These are phyloP conservation scores for Saccharomycopsis selenospora DNA, from an alignment of 805 yeast genomes.

Conservation along the genomic window DNA sequence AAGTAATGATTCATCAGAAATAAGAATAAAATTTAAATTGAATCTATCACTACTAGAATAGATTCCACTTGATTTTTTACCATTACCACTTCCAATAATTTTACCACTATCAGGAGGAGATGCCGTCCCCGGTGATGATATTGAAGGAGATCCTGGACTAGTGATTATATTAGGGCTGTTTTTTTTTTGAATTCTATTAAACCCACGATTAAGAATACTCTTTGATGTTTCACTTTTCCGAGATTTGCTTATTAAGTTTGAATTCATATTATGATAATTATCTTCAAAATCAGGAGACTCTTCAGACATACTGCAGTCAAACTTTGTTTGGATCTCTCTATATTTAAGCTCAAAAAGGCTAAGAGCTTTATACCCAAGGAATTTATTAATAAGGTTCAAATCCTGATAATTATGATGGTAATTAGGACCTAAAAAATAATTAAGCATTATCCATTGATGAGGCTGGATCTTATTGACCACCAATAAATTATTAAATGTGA, in stretches of 20 bases:
- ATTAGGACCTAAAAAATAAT: conserved; percentile 41
- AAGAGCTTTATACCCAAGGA: conserved; percentile 34
- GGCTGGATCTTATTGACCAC: conserved; percentile 33
- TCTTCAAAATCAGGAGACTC: conserved; percentile 10
- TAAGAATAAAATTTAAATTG: conserved; percentile 13
- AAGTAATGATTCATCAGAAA: conserved; percentile 19
- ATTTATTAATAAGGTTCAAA: conserved; percentile 30
- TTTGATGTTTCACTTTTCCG: conserved; percentile 8
- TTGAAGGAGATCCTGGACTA: background rate
- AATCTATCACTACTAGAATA: background rate
- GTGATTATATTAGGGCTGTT: background rate
- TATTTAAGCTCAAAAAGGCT: conserved; percentile 32
- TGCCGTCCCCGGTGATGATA: background rate
- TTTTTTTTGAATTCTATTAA: conserved; percentile 14
- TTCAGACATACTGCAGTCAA: conserved; percentile 16
- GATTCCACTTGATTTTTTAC: too few species aligned
- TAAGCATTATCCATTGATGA: conserved; percentile 45
- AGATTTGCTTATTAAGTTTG: conserved; percentile 21
- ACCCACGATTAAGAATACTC: conserved; percentile 11
- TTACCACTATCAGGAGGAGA: background rate
- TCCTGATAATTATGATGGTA: conserved; percentile 43
- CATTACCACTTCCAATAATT: background rate
- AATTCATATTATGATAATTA: conserved; percentile 21
- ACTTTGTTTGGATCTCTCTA: conserved; percentile 21
- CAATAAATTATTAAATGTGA: conserved; percentile 29